phyloP scores from a whole-genome alignment of 345 rosid genomes.

The Melaleuca quinquenervia region DNA sequence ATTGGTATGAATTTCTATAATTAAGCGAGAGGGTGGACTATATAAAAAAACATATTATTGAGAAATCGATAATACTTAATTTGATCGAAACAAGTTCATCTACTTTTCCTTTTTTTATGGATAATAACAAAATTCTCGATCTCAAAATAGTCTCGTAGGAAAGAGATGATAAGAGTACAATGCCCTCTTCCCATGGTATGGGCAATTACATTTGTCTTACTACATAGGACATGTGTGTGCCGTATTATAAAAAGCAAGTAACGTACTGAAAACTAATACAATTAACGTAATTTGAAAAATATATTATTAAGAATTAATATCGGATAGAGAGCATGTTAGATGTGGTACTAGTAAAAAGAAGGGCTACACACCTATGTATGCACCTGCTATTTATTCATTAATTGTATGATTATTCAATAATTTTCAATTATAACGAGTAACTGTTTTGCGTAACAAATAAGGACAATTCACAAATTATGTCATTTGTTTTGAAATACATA shows the following conservation, averaged over 20 bases:
- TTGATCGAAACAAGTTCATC: not conserved
- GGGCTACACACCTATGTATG: not conserved
- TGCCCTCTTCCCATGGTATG: too few species aligned
- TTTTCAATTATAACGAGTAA: not conserved
- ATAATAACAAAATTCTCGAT: not conserved
- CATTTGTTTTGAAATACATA: not conserved
- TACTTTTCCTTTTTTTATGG: not conserved
- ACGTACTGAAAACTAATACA: not conserved
- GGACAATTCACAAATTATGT: not conserved
- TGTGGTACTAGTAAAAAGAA: not conserved
- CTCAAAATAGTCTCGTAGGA: not conserved
- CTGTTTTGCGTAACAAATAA: not conserved
- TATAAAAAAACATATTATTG: not conserved
- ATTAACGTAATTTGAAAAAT: not conserved
- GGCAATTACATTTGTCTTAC: not conserved
- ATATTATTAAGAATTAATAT: not conserved
- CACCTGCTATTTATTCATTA: not conserved
- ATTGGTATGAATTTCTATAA: not conserved
- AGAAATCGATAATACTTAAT: not conserved
- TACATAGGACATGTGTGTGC: not conserved
- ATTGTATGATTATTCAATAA: not conserved
- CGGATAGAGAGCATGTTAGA: not conserved
- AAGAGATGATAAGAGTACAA: not conserved
- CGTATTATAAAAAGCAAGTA: not conserved
- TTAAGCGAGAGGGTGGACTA: not conserved